Base-by-base conservation (phyloP, 768 basidiomycete genomes). In the Boletus reticulatus region DNA sequence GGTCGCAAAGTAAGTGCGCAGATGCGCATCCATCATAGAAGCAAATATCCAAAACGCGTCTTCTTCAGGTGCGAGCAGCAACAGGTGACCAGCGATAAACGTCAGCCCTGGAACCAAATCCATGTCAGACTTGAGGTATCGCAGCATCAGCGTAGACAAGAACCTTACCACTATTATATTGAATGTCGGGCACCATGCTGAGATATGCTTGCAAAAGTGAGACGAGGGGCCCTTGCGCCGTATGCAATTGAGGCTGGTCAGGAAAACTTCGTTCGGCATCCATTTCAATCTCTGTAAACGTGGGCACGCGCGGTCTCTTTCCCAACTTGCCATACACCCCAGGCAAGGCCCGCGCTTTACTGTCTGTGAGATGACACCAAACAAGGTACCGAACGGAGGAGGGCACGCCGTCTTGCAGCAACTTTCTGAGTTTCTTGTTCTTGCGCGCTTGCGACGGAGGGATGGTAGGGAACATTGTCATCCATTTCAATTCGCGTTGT, bases 1-100 rank as follows among this genome's bases (percentile, higher is more conserved):
- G 4, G 78, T 64, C 37, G 86, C 81, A 66, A 91, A 94, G 68
- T 92, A 92, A 0, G 85, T 76, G 2, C 91, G 85, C n/a, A 92
- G 75, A 60, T 92, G 85, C 1, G 82, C 80, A 61, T 93, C 89
- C 91, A 94, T 94, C 59, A 93, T 73, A 4, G 89, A 90, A 1
- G 89, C 79, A 66, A 93, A 92, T 19, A 89, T 92, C 91, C 91
- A 94, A 68, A 94, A 94, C 0, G 89, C 91, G 60, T 94, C 92
- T 67, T 94, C 92, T 59, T 94, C 91, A 0, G 91, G 92, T 0
- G 89, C 82, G 45, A 88, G 83, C 10, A 87, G 71, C 0, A 93
- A 72, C 44, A 93, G 72, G 58, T 90, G 85, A 2, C 88, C 88
- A 20, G 85, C 81, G 50, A 92, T 84, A 12, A 81, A 75, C 8